phyloP scores from a whole-genome alignment of 1,284 basidiomycete genomes.

The Ceratobasidium theobromae region DNA sequence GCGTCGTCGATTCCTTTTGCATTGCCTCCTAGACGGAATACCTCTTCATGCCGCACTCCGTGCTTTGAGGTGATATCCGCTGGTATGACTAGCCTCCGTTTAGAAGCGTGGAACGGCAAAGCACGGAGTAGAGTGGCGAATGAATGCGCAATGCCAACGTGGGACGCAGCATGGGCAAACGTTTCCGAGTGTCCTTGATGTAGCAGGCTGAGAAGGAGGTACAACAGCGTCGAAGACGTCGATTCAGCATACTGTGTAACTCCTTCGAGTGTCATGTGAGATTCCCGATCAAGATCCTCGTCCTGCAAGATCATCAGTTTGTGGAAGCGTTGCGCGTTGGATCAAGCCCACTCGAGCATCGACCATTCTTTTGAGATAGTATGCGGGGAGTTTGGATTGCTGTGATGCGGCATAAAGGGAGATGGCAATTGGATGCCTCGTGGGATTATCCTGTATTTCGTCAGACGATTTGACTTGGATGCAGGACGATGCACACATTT shows the following conservation, averaged over 20 bases:
- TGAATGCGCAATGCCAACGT: slow-evolving; percentile 72
- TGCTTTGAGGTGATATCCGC: slow-evolving; percentile 80
- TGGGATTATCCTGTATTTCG: slow-evolving; percentile 62
- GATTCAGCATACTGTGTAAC: slow-evolving; percentile 73
- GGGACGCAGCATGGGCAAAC: slow-evolving; percentile 77
- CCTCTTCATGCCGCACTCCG: slow-evolving; percentile 82
- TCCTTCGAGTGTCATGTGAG: slow-evolving; percentile 69
- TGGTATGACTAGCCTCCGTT: slow-evolving; percentile 78
- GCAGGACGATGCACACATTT: slow-evolving; percentile 54
- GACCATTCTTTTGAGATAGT: slow-evolving; percentile 82
- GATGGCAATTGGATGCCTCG: slow-evolving; percentile 80
- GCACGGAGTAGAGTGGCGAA: slow-evolving; percentile 72
- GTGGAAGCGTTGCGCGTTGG: slow-evolving; percentile 9
- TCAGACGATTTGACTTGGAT: slow-evolving; percentile 23
- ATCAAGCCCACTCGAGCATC: slow-evolving; percentile 71
- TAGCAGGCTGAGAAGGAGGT: slow-evolving; percentile 74
- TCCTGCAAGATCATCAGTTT: slow-evolving; percentile 52
- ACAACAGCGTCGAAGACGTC: slow-evolving; percentile 77
- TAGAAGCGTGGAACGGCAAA: slow-evolving; percentile 72
- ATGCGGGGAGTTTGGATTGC: slow-evolving; percentile 57
- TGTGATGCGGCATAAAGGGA: slow-evolving; percentile 66
- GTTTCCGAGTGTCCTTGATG: slow-evolving; percentile 60
- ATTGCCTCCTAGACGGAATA: slow-evolving; percentile 68
- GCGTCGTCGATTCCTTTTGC: slow-evolving; percentile 59
- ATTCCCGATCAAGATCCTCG: slow-evolving; percentile 66